Evolutionary conservation across 192 early-diverging fungal genomes (phyloP).

Genomic region (Coemansia sp.): DNA sequence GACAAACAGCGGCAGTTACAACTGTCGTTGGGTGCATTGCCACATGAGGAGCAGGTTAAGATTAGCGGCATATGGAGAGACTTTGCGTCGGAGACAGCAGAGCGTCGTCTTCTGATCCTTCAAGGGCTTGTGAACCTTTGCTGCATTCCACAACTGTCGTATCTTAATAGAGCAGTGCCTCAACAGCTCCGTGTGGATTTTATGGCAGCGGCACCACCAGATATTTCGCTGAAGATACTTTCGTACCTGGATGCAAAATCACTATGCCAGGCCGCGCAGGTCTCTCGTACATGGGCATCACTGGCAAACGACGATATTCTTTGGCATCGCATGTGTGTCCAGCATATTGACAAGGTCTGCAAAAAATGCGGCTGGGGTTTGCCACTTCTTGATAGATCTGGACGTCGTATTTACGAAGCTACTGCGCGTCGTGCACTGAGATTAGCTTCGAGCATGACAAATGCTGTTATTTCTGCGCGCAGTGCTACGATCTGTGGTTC

Average conservation of each 20-base stretch:
- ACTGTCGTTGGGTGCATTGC: slow-evolving; percentile 61
- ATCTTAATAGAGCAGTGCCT: slow-evolving; percentile 67
- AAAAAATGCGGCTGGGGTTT: slow-evolving; percentile 96
- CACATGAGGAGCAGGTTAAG: slow-evolving; percentile 57
- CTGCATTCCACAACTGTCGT: slow-evolving; percentile 85
- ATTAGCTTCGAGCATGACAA: slow-evolving; percentile 20
- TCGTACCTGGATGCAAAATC: slow-evolving; percentile 89
- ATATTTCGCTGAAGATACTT: slow-evolving; percentile 81
- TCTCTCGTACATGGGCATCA: slow-evolving; percentile 74
- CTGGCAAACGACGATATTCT: slow-evolving; percentile 89
- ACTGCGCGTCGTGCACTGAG: slow-evolving; percentile 38
- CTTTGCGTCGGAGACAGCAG: slow-evolving; percentile 67
- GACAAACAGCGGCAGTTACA: slow-evolving; percentile 46
- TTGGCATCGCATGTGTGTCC: slow-evolving; percentile 96
- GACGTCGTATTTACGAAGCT: slow-evolving; percentile 54
- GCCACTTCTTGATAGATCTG: slow-evolving; percentile 72
- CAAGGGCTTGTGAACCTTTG: slow-evolving; percentile 76
- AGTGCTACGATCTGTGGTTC: not conserved
- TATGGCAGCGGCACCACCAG: slow-evolving; percentile 69
- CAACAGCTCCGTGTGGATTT: slow-evolving; percentile 82
- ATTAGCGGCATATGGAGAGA: slow-evolving; percentile 70
- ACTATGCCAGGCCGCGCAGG: slow-evolving; percentile 89
- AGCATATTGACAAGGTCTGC: slow-evolving; percentile 96
- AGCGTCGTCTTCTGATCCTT: slow-evolving; percentile 66
- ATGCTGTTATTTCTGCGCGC: not conserved